Base-by-base conservation (phyloP, 2,329 filamentous ascomycete genomes). In the Mariannaea elegans region DNA sequence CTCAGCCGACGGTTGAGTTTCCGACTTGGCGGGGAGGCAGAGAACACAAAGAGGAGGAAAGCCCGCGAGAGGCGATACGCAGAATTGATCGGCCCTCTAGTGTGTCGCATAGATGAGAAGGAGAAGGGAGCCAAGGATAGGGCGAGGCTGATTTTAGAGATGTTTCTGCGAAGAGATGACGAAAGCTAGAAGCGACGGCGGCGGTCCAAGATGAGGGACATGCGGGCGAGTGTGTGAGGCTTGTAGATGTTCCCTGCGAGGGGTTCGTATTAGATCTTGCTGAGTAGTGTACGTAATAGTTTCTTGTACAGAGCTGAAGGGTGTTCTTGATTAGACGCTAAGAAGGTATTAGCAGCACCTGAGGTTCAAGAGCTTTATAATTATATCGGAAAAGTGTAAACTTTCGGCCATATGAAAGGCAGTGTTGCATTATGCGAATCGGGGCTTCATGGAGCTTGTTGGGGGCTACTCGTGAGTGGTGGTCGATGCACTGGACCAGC, bases 61-160 rank as follows among this genome's bases (percentile, higher is more conserved):
- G 80, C 82, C 2, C 83, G 89, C 51, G 87, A 90, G 75, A 83
- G 77, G 57, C 82, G 81, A 34, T 86, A 90, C 36, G 88, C 90
- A 0, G 84, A 87, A 48, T 76, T 92, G 0, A 90, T 95, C 65
- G 85, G 86, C 1, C 78, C 79, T 1, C 80, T 86, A 0, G 80
- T 93, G 12, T 89, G 93, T 59, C 82, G 88, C 7, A 68, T 67
- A 34, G 79, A 76, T 57, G 78, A 78, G 2, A 82, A 85, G 75
- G 89, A 91, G 65, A 88, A 82, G 60, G 76, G 78, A 0, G 75
- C 82, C 13, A 87, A 89, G 63, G 90, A 90, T 57, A 85, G 85
- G 72, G 90, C 88, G 78, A 81, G 82, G 56, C 82, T 82, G 9
- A 76, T 94, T 12, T 72, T 96, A 27, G 90, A 93, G 72, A 78